Conservation (phyloP, 73 alveolate genomes). For the Paramecium primaurelia region DNA sequence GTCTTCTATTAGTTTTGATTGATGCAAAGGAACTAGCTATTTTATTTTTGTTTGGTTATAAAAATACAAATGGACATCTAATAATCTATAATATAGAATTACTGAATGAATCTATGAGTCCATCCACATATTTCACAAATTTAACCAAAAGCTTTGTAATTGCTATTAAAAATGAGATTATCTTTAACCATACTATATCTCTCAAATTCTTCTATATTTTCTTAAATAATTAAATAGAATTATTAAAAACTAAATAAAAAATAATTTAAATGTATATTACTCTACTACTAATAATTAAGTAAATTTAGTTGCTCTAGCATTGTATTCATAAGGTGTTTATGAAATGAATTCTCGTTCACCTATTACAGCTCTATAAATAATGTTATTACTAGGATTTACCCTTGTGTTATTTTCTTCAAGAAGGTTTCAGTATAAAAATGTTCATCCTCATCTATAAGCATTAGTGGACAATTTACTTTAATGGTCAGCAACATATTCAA, state of each 20-base stretch:
- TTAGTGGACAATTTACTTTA: background rate
- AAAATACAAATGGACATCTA: conserved; percentile 41
- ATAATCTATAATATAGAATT: background rate
- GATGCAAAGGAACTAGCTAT: background rate
- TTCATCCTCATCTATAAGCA: background rate
- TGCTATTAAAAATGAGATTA: background rate
- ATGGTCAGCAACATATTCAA: conserved; percentile 31
- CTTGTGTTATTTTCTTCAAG: background rate
- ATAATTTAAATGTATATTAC: background rate
- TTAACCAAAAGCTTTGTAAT: background rate
- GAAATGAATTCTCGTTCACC: conserved; percentile 38
- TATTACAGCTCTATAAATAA: background rate
- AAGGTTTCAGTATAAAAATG: background rate
- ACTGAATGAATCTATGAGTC: conserved; percentile 27
- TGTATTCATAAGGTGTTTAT: background rate
- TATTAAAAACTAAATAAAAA: background rate
- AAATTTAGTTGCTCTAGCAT: conserved; percentile 45
- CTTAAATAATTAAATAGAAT: background rate
- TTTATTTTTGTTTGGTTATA: conserved; percentile 42
- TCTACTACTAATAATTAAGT: background rate
- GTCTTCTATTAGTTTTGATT: background rate
- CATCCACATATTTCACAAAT: conserved; percentile 38
- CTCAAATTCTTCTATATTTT: background rate
- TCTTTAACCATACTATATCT: background rate
- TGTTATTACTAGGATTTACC: background rate